phyloP scores from a whole-genome alignment of 2,329 filamentous ascomycete species.

The Claviceps lovelessii region DNA sequence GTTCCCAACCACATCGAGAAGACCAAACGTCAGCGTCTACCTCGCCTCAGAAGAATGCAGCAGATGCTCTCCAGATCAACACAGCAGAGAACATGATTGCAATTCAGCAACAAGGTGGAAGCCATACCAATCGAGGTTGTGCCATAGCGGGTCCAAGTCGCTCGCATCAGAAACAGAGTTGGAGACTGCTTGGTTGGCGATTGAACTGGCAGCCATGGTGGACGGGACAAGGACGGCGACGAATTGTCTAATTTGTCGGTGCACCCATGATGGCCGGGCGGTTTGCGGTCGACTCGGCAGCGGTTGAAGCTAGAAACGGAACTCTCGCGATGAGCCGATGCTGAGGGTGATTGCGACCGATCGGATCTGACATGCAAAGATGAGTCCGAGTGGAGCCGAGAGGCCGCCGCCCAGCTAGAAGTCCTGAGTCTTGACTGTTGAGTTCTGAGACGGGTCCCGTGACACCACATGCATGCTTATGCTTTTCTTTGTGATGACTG shows the following conservation, averaged over 20 bases:
- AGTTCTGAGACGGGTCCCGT: not conserved
- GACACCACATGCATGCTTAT: not conserved
- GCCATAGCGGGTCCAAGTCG: conserved; percentile 50
- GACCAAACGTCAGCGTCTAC: conserved; percentile 1
- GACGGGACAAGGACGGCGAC: conserved; percentile 10
- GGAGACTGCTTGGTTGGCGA: conserved; percentile 15
- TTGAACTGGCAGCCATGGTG: conserved; percentile 16
- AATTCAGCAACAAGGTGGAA: conserved; percentile 8
- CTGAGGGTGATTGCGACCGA: not conserved
- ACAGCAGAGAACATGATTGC: not conserved
- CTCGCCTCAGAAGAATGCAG: not conserved
- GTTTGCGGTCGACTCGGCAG: not conserved
- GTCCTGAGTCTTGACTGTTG: too few species aligned
- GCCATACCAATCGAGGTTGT: conserved; percentile 59
- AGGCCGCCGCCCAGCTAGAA: not conserved
- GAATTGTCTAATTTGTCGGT: conserved; percentile 12
- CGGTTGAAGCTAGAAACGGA: not conserved
- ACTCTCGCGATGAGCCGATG: not conserved
- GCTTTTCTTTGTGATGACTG: not conserved
- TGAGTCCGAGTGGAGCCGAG: not conserved
- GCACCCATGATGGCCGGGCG: conserved; percentile 4
- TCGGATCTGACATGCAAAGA: not conserved
- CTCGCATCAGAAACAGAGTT: conserved; percentile 10
- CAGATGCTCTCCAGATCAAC: not conserved
- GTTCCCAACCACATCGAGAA: conserved; percentile 4